phyloP scores from a whole-genome alignment of 805 yeast species.

The Scheffersomyces lignosus region DNA sequence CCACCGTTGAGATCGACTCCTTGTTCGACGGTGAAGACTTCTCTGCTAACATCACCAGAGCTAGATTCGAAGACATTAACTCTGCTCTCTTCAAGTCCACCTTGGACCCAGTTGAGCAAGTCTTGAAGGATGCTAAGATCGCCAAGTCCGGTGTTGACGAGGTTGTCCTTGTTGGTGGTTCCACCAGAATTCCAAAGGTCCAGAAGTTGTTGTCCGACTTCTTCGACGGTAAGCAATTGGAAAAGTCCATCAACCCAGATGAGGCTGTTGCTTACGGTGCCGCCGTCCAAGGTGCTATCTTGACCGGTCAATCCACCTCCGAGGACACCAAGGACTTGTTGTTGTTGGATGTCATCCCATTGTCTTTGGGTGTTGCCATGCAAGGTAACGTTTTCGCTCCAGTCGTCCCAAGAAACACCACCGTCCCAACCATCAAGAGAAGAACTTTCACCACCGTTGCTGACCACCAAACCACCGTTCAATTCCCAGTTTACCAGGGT shows the following conservation, averaged over 20 bases:
- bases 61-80: constrained; percentile 52
- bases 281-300: constrained; percentile 52
- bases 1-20: constrained; percentile 51
- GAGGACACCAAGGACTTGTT: constrained; percentile 52
- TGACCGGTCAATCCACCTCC: constrained; percentile 49
- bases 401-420: constrained; percentile 53
- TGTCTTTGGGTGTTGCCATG: constrained; percentile 52
- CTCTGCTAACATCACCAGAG: constrained; percentile 51
- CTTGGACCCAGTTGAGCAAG: constrained; percentile 52
- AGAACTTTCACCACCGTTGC: constrained; percentile 53
- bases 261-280: constrained; percentile 55
- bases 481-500: constrained; percentile 54
- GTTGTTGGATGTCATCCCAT: constrained; percentile 52
- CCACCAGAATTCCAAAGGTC: constrained; percentile 53
- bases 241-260: constrained; percentile 51
- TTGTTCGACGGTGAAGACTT: constrained; percentile 51
- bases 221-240: constrained; percentile 51
- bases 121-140: constrained; percentile 47
- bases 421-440: constrained; percentile 52
- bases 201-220: constrained; percentile 51
- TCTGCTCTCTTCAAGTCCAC: constrained; percentile 51
- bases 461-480: constrained; percentile 51
- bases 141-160: constrained; percentile 44
- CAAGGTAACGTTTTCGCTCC: constrained; percentile 53
- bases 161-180: constrained; percentile 52